These are phyloP conservation scores for Acorus gramineus DNA, from an alignment of 106 monocot species.

Conservation along the genomic window DNA sequence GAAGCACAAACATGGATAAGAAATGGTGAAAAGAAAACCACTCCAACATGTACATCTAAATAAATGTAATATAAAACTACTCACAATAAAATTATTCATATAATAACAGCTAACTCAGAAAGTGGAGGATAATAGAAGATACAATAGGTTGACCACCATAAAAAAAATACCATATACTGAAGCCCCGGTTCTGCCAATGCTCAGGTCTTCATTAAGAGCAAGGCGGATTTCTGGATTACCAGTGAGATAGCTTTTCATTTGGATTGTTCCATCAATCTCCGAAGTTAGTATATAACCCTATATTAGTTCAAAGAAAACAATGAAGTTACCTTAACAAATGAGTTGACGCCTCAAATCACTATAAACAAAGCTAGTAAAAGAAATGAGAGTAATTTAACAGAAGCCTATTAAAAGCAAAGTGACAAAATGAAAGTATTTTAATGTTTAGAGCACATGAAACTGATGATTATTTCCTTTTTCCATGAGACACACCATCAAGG, in stretches of 20 bases:
- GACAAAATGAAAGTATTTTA: too few species aligned
- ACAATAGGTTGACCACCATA: background rate
- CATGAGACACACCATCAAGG: too few species aligned
- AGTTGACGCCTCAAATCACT: background rate
- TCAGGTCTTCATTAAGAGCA: constrained; percentile 92
- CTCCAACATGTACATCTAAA: too few species aligned
- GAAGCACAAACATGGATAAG: too few species aligned
- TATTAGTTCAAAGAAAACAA: background rate
- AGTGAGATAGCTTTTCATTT: constrained; percentile 98
- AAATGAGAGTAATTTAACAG: background rate
- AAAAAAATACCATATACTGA: constrained; percentile 61
- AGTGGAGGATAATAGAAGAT: background rate
- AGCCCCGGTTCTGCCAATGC: constrained; percentile 63
- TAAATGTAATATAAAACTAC: too few species aligned
- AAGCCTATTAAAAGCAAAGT: too few species aligned
- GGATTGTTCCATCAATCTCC: constrained; percentile 99
- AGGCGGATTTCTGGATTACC: constrained; percentile 95
- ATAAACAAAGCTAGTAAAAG: background rate
- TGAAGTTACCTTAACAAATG: background rate
- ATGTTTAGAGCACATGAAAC: too few species aligned
- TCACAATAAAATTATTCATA: too few species aligned
- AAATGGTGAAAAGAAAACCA: too few species aligned
- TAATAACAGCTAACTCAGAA: too few species aligned
- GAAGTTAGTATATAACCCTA: constrained; percentile 97
- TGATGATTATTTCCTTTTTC: too few species aligned